A percentile compares a stretch with the other conserved stretches of the same genome.
phyloP scores from a whole-genome alignment of 768 basidiomycete genomes.

The Mycena albidolilacea region DNA sequence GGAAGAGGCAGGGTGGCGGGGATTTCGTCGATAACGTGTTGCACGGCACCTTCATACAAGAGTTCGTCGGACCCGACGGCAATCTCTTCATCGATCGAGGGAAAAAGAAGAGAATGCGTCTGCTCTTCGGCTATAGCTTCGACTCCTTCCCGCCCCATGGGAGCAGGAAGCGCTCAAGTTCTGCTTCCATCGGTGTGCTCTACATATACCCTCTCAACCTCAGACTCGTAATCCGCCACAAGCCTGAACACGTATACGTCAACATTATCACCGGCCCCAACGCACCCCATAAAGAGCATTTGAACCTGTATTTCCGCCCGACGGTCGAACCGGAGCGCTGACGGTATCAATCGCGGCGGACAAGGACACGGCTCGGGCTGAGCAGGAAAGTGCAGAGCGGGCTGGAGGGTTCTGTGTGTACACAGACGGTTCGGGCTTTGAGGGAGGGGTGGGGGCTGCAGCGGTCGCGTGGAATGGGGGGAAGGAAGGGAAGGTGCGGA shows the following conservation, averaged over 20 bases:
- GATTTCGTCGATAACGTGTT: slow-evolving; percentile 4
- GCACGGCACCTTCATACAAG: neutral
- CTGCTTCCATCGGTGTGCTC: slow-evolving; percentile 44
- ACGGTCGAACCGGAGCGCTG: too few relatives aligned
- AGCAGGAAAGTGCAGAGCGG: too few relatives aligned
- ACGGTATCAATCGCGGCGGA: too few relatives aligned
- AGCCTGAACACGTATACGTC: slow-evolving; percentile 47
- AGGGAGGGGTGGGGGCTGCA: too few relatives aligned
- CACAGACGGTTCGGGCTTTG: too few relatives aligned
- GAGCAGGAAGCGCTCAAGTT: slow-evolving; percentile 31
- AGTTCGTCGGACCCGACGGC: neutral
- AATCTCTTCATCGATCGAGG: too few relatives aligned
- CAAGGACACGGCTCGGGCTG: too few relatives aligned
- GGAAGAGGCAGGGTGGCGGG: neutral
- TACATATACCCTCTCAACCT: slow-evolving; percentile 46
- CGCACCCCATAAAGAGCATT: slow-evolving; percentile 37
- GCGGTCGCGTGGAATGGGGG: too few relatives aligned
- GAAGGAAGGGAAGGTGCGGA: too few relatives aligned
- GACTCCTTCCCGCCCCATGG: slow-evolving; percentile 49
- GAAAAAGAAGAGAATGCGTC: slow-evolving; percentile 20
- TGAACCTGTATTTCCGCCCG: slow-evolving; percentile 35
- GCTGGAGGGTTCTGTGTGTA: too few relatives aligned
- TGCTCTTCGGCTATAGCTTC: slow-evolving; percentile 42
- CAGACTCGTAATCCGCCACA: slow-evolving; percentile 41
- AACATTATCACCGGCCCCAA: slow-evolving; percentile 44